Base-by-base conservation (phyloP, 345 rosid species). In the Arabis hirsuta region DNA sequence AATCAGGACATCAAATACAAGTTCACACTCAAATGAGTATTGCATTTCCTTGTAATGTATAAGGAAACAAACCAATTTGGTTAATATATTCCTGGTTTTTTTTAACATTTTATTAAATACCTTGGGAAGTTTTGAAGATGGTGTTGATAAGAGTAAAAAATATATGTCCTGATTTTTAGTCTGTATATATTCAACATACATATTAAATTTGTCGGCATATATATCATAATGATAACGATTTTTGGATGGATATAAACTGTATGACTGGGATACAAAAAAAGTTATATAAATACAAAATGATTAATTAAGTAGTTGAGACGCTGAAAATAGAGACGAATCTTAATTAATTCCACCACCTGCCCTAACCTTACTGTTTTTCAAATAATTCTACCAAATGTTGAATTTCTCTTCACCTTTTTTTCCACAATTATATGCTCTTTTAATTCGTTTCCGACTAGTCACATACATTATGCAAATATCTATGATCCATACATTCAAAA, bases 231-330 rank as follows among this genome's bases (percentile, higher is more conserved):
- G 62, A 62, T 53, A 62, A 45, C 19, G 71, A 72, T 34, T 34
- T 42, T 57, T 55, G 57, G 42, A 55, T 63, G 50, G 9, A 45
- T 45, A 54, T 54, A 63, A 62, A 44, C 55, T 54, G 31, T 62
- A 72, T 72, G 62, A 72, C 55, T 54, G 43, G 12, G 46, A 27
- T 62, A 71, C 29, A 42, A 51, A 22, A 27, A 71, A 41, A 42
- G 27, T 22, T 22, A 14, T 34, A 36, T 64, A 65, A 48, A 38
- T 12, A 38, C 32, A 22, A 3, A 22, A 31, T 73, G 70, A 38
- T 46, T 39, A 63, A 38, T 46, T 39, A 63, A 63, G 76, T 63
- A 26, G 64, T 63, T 63, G 71, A 45, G 76, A 36, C 70, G 57
- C 48, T 71, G 45, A 55, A 72, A 44, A 62, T 14, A 7, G 11